These are phyloP conservation scores for Trypanosomatidae sp. DNA, from an alignment of 208 protist genomes.

Conservation along the genomic window DNA sequence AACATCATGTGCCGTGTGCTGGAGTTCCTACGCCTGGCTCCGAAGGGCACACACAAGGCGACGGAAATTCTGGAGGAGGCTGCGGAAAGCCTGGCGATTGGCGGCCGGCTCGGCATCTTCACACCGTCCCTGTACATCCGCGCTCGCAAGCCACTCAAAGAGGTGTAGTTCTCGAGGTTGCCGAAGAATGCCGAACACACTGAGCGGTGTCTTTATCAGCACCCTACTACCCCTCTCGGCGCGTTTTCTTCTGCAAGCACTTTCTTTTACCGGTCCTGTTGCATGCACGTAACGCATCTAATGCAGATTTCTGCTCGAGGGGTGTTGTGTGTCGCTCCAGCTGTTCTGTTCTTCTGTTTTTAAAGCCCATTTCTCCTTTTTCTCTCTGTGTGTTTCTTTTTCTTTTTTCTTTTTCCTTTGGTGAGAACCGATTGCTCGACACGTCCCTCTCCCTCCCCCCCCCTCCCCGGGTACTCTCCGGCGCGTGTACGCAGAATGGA, in stretches of 20 bases:
- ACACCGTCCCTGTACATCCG: conserved; percentile 92
- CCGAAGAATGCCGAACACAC: no score
- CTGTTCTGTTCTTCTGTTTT: background rate
- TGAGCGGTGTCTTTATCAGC: background rate
- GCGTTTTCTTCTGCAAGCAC: background rate
- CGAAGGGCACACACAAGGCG: conserved; percentile 79
- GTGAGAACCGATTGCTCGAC: background rate
- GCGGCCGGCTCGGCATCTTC: conserved; percentile 92
- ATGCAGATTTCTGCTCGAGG: background rate
- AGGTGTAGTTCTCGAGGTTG: background rate
- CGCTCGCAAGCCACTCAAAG: conserved; percentile 78
- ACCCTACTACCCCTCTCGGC: background rate
- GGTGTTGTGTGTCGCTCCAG: background rate
- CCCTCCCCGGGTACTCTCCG: background rate
- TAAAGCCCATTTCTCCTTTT: background rate
- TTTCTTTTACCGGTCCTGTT: background rate
- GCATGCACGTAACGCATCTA: background rate
- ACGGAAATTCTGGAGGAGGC: conserved; percentile 90
- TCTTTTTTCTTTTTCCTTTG: no score
- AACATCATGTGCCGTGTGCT: conserved; percentile 77
- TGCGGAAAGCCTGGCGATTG: conserved; percentile 85
- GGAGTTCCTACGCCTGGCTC: conserved; percentile 72
- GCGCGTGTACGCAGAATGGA: background rate
- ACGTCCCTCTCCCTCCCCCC: background rate
- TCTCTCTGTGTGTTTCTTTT: background rate